These are phyloP conservation scores for Barnettozyma populi DNA, from an alignment of 805 yeast genomes.

Conservation along the genomic window DNA sequence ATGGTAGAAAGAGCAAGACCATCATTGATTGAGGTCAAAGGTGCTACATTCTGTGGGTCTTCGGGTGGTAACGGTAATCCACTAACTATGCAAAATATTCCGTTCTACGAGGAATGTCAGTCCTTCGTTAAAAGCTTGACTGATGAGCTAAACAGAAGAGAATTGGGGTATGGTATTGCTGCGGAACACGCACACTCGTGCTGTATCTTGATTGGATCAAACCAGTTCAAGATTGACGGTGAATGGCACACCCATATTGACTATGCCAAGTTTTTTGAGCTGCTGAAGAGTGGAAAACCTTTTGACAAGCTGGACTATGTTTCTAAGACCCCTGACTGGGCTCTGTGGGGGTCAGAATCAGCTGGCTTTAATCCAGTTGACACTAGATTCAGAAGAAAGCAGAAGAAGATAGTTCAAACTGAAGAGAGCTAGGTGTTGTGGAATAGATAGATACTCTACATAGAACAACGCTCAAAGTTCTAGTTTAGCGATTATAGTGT, in stretches of 20 bases:
- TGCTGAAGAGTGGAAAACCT: constrained; percentile 55
- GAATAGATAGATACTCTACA: background rate
- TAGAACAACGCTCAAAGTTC: background rate
- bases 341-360: constrained; percentile 76
- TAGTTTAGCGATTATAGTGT: too few species aligned
- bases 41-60: constrained; percentile 94
- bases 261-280: constrained; percentile 67
- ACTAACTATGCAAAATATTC: constrained; percentile 91
- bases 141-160: constrained; percentile 57
- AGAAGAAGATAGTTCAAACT: constrained; percentile 11
- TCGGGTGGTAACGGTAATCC: constrained; percentile 81
- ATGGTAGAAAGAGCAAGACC: constrained; percentile 78
- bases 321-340: constrained; percentile 84
- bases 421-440: background rate
- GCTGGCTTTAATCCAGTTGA: constrained; percentile 92
- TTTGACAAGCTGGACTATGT: constrained; percentile 80
- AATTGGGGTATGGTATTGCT: constrained; percentile 73
- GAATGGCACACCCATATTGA: constrained; percentile 89
- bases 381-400: constrained; percentile 35
- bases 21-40: constrained; percentile 86
- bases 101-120: constrained; percentile 87
- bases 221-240: constrained; percentile 60
- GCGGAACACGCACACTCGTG: constrained; percentile 96
- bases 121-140: constrained; percentile 62
- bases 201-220: constrained; percentile 79